phyloP scores from a whole-genome alignment of 371 early-diverging fungal species.

The Massospora cicadina region DNA sequence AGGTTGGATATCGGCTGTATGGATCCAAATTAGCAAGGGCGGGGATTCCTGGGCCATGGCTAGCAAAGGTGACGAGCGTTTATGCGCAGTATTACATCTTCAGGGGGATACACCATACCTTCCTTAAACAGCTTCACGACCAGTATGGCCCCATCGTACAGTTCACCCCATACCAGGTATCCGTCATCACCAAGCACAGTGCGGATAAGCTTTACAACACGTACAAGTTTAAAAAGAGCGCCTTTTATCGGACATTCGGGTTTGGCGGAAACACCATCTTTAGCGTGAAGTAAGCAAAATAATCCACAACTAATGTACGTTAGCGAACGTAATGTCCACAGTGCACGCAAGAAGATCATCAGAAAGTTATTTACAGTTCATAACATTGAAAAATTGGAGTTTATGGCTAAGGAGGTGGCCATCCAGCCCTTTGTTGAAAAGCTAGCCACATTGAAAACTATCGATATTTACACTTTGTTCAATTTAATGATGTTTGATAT shows the following conservation, averaged over 20 bases:
- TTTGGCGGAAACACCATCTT: neutral
- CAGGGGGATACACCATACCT: neutral
- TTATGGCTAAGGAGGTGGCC: neutral
- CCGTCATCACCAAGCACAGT: neutral
- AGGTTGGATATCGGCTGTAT: neutral
- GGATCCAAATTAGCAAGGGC: neutral
- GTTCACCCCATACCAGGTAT: neutral
- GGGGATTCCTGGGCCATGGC: neutral
- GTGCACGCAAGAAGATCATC: neutral
- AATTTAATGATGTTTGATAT: conserved; percentile 18
- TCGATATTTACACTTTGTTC: conserved; percentile 11
- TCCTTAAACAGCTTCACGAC: conserved; percentile 1
- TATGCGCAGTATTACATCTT: neutral
- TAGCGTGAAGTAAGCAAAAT: neutral
- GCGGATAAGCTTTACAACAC: neutral
- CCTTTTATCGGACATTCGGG: conserved; percentile 1
- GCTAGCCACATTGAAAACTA: neutral
- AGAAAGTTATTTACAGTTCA: neutral
- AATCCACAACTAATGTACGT: neutral
- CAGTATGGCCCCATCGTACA: conserved; percentile 6
- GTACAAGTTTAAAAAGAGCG: neutral
- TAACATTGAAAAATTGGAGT: neutral
- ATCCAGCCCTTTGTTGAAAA: neutral
- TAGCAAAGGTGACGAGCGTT: neutral
- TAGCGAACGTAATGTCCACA: neutral